Conservation (phyloP, 2,329 filamentous ascomycete genomes). For the Arthrinium phaeospermum region DNA sequence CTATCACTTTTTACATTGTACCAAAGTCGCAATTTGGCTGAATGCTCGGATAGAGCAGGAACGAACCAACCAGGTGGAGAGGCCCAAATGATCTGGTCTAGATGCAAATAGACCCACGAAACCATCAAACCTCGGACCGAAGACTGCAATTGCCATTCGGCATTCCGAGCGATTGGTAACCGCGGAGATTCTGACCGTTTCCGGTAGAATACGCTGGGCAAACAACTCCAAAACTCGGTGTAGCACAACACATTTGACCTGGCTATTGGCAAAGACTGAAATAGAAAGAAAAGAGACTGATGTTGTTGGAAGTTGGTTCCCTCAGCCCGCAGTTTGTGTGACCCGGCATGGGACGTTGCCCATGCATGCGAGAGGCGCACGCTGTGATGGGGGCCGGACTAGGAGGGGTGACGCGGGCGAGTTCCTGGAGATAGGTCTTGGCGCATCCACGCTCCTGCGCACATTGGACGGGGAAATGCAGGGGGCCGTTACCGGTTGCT, state of each 20-base stretch:
- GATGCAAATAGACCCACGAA: background rate
- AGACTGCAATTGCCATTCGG: background rate
- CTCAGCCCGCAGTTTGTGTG: background rate
- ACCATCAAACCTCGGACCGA: background rate
- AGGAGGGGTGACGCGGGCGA: background rate
- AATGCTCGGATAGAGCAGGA: background rate
- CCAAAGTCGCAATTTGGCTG: background rate
- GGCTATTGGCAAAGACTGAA: background rate
- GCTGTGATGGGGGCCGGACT: background rate
- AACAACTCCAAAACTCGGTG: background rate
- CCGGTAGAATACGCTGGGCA: background rate
- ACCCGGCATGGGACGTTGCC: background rate
- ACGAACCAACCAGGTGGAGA: background rate
- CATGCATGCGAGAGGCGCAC: background rate
- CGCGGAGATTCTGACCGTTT: background rate
- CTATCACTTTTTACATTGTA: background rate
- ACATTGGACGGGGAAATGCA: background rate
- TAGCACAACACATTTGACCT: background rate
- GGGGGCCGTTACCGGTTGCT: background rate
- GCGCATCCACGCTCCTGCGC: background rate
- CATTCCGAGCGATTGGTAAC: background rate
- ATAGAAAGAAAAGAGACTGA: background rate
- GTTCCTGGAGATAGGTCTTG: slow-evolving; percentile 2
- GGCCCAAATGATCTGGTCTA: background rate
- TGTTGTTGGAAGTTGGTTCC: background rate